These are phyloP conservation scores for Cryptococcus amylolentus DNA, from an alignment of 1,284 basidiomycete genomes.

Conservation along the genomic window DNA sequence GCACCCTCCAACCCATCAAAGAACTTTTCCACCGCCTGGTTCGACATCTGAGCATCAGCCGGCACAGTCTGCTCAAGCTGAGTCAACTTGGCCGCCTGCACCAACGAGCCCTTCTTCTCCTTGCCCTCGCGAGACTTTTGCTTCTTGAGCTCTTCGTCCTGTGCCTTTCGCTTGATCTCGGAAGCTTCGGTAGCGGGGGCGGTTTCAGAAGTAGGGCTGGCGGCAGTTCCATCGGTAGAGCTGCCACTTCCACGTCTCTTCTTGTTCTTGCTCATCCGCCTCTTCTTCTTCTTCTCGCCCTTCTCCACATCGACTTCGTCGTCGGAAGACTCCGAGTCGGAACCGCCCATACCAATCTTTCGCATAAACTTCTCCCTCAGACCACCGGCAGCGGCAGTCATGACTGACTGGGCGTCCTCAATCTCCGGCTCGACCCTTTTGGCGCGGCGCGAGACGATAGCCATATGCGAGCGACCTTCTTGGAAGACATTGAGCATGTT, in stretches of 20 bases:
- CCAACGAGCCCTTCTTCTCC: slow-evolving; percentile 48
- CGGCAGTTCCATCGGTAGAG: slow-evolving; percentile 9
- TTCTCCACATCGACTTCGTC: slow-evolving; percentile 56
- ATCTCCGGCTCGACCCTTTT: slow-evolving; percentile 19
- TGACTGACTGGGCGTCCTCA: slow-evolving; percentile 33
- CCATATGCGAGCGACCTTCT: slow-evolving; percentile 83
- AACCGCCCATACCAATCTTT: slow-evolving; percentile 42
- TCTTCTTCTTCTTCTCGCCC: slow-evolving; percentile 7
- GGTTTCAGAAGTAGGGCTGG: slow-evolving; percentile 25
- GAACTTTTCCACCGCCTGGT: slow-evolving; percentile 69
- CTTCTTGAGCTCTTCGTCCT: slow-evolving; percentile 33
- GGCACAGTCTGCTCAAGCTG: slow-evolving; percentile 74
- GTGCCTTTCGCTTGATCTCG: slow-evolving; percentile 20
- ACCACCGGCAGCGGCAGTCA: slow-evolving; percentile 54
- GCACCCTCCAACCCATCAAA: slow-evolving; percentile 65
- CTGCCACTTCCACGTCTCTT: slow-evolving; percentile 12
- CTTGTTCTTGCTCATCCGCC: slow-evolving; percentile 6
- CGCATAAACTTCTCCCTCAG: slow-evolving; percentile 37
- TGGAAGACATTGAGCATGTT: slow-evolving; percentile 87
- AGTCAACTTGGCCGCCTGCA: slow-evolving; percentile 51
- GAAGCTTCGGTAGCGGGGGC: slow-evolving; percentile 15
- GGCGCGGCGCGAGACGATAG: slow-evolving; percentile 68
- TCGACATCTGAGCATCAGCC: slow-evolving; percentile 71
- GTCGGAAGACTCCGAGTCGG: slow-evolving; percentile 53
- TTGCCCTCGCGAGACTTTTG: slow-evolving; percentile 22